A percentile compares a stretch with the other conserved stretches of the same genome.
These are phyloP conservation scores for Ophiorrhiza pumila DNA, from an alignment of 257 asterid species.

Conservation along the genomic window DNA sequence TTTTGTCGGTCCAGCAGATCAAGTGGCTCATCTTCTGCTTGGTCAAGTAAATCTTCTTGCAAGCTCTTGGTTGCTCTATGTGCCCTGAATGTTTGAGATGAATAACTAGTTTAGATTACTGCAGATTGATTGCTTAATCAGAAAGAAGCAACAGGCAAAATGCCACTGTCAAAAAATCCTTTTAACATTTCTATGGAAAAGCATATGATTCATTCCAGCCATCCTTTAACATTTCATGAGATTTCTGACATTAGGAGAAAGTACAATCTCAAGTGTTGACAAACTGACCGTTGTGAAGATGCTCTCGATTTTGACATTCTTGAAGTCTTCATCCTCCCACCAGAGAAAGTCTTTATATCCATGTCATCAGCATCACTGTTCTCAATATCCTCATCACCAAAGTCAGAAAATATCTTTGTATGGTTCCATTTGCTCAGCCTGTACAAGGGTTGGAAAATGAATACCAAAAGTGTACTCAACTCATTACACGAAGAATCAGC, in stretches of 20 bases:
- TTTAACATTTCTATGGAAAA: not conserved
- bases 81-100: slow-evolving; percentile 34
- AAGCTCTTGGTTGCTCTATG: slow-evolving; percentile 60
- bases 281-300: slow-evolving; percentile 56
- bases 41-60: slow-evolving; percentile 83
- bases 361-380: slow-evolving; percentile 47
- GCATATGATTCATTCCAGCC: not conserved
- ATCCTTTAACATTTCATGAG: not conserved
- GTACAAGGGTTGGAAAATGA: slow-evolving; percentile 25
- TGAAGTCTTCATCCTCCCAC: slow-evolving; percentile 48
- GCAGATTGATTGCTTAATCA: not conserved
- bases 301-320: slow-evolving; percentile 46
- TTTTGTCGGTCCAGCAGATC: slow-evolving; percentile 76
- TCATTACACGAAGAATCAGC: not conserved
- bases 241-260: not conserved
- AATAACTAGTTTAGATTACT: not conserved
- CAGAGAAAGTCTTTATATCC: slow-evolving; percentile 36
- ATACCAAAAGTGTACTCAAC: not conserved
- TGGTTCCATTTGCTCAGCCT: slow-evolving; percentile 94
- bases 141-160: not conserved
- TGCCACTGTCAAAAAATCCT: not conserved
- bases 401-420: slow-evolving; percentile 83
- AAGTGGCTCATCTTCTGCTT: slow-evolving; percentile 83
- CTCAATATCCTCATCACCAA: slow-evolving; percentile 57
- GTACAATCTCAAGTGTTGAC: not conserved